Base-by-base conservation (phyloP, 192 early-diverging fungal genomes). In the Coemansia biformis region DNA sequence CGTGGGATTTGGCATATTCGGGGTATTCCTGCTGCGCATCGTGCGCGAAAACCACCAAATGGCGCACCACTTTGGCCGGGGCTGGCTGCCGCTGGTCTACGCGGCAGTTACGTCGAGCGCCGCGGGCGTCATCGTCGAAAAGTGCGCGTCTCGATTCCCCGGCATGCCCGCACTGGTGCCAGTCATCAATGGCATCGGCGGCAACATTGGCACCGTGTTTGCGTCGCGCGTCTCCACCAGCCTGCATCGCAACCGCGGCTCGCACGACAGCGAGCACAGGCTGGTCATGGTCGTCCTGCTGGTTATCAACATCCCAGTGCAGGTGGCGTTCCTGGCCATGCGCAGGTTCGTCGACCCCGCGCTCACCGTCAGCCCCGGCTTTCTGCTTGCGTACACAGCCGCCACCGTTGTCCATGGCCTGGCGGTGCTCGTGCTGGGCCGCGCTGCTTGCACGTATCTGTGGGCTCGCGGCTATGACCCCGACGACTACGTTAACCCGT, bases 201-300 rank as follows among this genome's bases (percentile, higher is more conserved):
- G 88, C 22, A 90, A 90, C 47, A 69, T 90, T n/a, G 85, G 81
- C 18, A 86, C 88, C 5, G 84, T 90, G 13, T 88, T 84, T 43
- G 83, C 84, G 0, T 85, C 84, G 23, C 74, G 88, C 8, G 81
- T 90, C 23, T 86, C 83, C 7, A 88, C 88, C 7, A 77, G 81
- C 15, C 60, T 90, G 21, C 88, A 90, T 39, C 56, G 65, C 8
- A 76, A 38, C 47, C 47, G 32, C 18, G 23, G 12, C 2, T 34
- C 13, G n/a, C 35, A 29, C 11, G 16, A 64, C 22, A 47, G 18
- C 57, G 58, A 70, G 18, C 59, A 63, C 19, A 54, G 49, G 10
- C 60, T 55, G 2, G 81, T 79, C 0, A 81, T 87, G 48, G 34
- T 64, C 38, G 81, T 79, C 11, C 55, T 89, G 9, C 66, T 89